These are phyloP conservation scores for Rhizopus arrhizus DNA, from an alignment of 371 early-diverging fungal genomes.

Conservation along the genomic window DNA sequence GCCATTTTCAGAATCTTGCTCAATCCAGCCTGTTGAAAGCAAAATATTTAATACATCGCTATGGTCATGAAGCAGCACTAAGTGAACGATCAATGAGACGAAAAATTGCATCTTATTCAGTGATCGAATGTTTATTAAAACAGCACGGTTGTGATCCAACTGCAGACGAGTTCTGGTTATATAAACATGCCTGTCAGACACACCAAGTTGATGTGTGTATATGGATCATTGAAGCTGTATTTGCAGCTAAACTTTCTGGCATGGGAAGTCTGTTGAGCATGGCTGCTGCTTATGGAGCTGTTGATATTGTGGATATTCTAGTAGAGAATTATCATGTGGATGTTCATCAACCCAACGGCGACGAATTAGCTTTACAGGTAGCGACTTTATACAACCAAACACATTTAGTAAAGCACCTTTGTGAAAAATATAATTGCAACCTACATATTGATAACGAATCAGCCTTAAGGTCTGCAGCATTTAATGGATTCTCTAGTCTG, in stretches of 20 bases:
- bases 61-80: slow-evolving; percentile 34
- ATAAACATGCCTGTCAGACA: slow-evolving; percentile 25
- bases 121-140: slow-evolving; percentile 30
- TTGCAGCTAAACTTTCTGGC: not conserved
- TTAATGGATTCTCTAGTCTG: slow-evolving; percentile 62
- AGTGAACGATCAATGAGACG: slow-evolving; percentile 29
- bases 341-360: slow-evolving; percentile 16
- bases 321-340: slow-evolving; percentile 25
- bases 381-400: slow-evolving; percentile 39
- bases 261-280: slow-evolving; percentile 22
- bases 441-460: slow-evolving; percentile 30
- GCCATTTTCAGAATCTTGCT: slow-evolving; percentile 31
- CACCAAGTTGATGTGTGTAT: slow-evolving; percentile 22
- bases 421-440: slow-evolving; percentile 23
- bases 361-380: slow-evolving; percentile 25
- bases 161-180: slow-evolving; percentile 36
- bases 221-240: slow-evolving; percentile 15
- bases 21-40: slow-evolving; percentile 30
- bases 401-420: slow-evolving; percentile 30
- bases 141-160: slow-evolving; percentile 25
- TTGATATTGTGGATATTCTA: slow-evolving; percentile 32
- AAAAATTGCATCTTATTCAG: slow-evolving; percentile 26
- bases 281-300: slow-evolving; percentile 35
- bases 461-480: slow-evolving; percentile 41
- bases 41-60: slow-evolving; percentile 35